Conservation (phyloP, 2,329 filamentous ascomycete species). For the Fusarium humuli region DNA sequence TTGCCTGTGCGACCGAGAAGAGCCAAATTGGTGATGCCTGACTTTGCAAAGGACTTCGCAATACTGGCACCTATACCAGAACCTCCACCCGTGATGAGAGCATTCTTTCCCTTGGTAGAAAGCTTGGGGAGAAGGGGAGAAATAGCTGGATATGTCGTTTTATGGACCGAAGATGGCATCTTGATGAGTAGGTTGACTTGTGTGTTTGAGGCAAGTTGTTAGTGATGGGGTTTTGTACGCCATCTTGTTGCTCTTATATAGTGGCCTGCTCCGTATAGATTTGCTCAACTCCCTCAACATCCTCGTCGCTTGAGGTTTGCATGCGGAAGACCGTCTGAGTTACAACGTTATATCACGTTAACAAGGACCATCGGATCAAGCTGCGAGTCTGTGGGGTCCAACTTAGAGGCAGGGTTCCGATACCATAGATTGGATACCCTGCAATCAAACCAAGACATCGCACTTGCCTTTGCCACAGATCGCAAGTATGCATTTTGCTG, state of each 20-base stretch:
- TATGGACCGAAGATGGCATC: slow-evolving; percentile 37
- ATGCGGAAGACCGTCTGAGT: neutral
- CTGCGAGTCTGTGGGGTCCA: neutral
- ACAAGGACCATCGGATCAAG: neutral
- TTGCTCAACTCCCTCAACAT: no score
- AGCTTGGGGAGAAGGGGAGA: slow-evolving; percentile 51
- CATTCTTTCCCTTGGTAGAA: slow-evolving; percentile 57
- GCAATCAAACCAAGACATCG: accelerated
- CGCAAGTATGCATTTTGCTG: accelerated
- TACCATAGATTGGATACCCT: neutral
- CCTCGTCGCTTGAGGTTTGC: neutral
- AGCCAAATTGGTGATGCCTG: slow-evolving; percentile 53
- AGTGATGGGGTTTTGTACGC: neutral
- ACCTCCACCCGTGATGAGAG: slow-evolving; percentile 73
- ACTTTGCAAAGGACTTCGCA: slow-evolving; percentile 65
- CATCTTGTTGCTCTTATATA: neutral
- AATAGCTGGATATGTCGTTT: slow-evolving; percentile 49
- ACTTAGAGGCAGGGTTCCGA: neutral
- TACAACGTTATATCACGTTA: slow-evolving; percentile 27
- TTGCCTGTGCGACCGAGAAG: slow-evolving; percentile 55
- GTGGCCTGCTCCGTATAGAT: neutral
- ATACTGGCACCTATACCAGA: slow-evolving; percentile 73
- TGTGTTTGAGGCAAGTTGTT: neutral
- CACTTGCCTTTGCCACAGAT: accelerated
- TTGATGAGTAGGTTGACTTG: neutral